Base-by-base conservation (phyloP, 2,329 filamentous ascomycete genomes). In the Alternaria solani region DNA sequence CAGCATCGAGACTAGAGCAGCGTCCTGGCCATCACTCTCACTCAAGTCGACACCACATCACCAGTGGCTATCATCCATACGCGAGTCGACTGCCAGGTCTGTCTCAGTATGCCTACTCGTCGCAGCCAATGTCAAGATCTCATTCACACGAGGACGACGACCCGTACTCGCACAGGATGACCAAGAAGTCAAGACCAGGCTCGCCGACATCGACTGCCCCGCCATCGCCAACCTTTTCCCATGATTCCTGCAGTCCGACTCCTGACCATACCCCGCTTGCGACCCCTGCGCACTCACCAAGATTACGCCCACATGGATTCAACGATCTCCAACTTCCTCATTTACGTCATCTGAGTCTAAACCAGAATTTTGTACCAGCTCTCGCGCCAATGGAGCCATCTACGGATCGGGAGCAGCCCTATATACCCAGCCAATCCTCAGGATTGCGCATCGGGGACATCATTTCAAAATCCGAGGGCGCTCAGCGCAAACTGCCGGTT, bases 221-320 rank as follows among this genome's bases (percentile, higher is more conserved):
- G 20, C 96, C 94, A 26, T 98, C 94, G 32, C 94, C 94, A 26
- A 97, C 94, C 4, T 97, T 97, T 79, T 97, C 94, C 2, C 93
- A 97, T 81, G 93, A 97, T 79, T 97, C 94, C 11, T 86, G 94
- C 47, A 98, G 94, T 9, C 95, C 94, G 5, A 99, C 94, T 2
- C 95, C 94, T 11, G 94, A 98, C 75, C 94, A 97, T 83, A 98
- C 95, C n/a, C 94, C 94, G n/a, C 88, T 98, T 57, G 94, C 94
- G 28, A 99, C 94, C 5, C 94, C 94, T 5, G 94, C 94, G 43
- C 95, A 98, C 80, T 97, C 94, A 18, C 95, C 95, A 52, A 92
- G 95, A 43, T 85, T 99, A 68, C 87, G 94, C 62, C 92, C 94
- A 3, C 90, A 91, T 74, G 87, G 83, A 66, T 83, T 85, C 63